These are phyloP conservation scores for Rhizoctonia solani DNA, from an alignment of 1,284 basidiomycete species.

Conservation along the genomic window DNA sequence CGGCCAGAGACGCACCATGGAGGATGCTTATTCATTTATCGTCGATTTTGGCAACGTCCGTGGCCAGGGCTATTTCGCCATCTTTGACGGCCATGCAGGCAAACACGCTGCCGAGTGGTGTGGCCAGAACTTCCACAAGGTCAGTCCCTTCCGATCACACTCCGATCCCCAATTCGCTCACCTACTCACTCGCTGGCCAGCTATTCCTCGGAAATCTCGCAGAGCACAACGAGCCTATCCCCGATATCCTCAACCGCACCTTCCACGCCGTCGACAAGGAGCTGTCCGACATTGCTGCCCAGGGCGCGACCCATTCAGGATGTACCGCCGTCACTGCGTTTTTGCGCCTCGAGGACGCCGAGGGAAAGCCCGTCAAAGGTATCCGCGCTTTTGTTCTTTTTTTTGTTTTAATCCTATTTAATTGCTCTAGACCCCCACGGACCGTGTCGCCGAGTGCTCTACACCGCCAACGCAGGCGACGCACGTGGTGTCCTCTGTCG, in stretches of 20 bases:
- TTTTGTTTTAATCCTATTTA: background rate
- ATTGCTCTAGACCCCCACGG: slow-evolving; percentile 1
- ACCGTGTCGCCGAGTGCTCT: slow-evolving; percentile 73
- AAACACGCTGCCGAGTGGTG: slow-evolving; percentile 99
- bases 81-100: slow-evolving; percentile 98
- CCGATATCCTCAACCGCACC: slow-evolving; percentile 89
- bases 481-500: slow-evolving; percentile 89
- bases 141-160: slow-evolving; percentile 47
- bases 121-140: slow-evolving; percentile 93
- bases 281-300: slow-evolving; percentile 79
- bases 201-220: slow-evolving; percentile 56
- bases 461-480: slow-evolving; percentile 96
- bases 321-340: slow-evolving; percentile 99
- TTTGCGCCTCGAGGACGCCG: slow-evolving; percentile 85
- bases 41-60: slow-evolving; percentile 89
- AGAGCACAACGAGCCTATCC: slow-evolving; percentile 59
- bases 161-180: too few relatives aligned
- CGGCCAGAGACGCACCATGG: slow-evolving; percentile 92
- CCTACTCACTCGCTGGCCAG: too few relatives aligned
- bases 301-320: slow-evolving; percentile 92
- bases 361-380: slow-evolving; percentile 53
- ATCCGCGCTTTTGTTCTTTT: background rate
- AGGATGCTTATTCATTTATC: slow-evolving; percentile 95
- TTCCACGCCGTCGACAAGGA: slow-evolving; percentile 90
- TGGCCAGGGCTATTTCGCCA: slow-evolving; percentile 96